Evolutionary conservation across 129 eudicot species (phyloP).

Genomic region (Centella asiatica): DNA sequence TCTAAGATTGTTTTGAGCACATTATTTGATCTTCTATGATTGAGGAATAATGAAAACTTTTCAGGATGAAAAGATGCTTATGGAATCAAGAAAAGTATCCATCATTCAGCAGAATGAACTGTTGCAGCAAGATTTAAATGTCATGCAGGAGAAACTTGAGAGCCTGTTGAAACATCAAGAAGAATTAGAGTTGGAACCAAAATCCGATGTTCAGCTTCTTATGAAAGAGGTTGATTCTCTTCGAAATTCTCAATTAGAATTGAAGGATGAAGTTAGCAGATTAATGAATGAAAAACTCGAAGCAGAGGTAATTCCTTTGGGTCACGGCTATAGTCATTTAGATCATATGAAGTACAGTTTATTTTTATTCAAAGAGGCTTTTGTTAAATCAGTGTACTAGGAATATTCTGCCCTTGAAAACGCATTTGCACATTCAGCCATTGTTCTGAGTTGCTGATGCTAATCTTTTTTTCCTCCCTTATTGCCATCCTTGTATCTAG

Average conservation of each 20-base stretch:
- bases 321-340: neutral
- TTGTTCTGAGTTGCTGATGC: no score
- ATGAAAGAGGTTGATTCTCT: constrained; percentile 58
- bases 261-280: constrained; percentile 56
- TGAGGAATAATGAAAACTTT: constrained; percentile 8
- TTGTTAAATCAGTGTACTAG: no score
- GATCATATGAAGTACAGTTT: neutral
- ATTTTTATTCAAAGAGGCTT: no score
- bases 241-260: constrained; percentile 48
- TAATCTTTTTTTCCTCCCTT: no score
- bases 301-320: constrained; percentile 42
- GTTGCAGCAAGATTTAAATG: constrained; percentile 46
- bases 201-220: constrained; percentile 44
- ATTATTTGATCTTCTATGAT: constrained; percentile 1
- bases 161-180: constrained; percentile 38
- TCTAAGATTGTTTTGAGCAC: neutral
- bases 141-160: constrained; percentile 36
- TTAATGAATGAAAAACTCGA: constrained; percentile 45
- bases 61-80: constrained; percentile 46
- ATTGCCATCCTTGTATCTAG: no score
- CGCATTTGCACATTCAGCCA: no score
- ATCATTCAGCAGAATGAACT: constrained; percentile 41
- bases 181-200: constrained; percentile 45
- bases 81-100: constrained; percentile 36
- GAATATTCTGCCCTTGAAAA: no score